Conservation (phyloP, 75 land plant species). For the Pinus taeda region DNA sequence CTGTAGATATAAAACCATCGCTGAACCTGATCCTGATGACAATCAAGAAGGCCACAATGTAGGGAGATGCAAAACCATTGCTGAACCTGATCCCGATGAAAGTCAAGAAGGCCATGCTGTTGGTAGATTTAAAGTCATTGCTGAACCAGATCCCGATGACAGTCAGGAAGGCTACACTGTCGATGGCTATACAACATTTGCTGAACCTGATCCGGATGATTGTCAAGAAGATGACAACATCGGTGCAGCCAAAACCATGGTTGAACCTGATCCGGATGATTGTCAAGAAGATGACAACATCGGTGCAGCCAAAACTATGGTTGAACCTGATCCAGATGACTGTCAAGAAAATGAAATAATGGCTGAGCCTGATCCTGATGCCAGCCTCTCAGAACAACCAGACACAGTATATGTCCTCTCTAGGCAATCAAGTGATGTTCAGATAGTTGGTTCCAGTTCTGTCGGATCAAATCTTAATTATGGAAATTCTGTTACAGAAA, state of each 20-base stretch:
- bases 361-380: neutral
- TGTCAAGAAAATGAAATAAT: conserved; percentile 2
- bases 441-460: too few relatives aligned
- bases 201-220: conserved; percentile 34
- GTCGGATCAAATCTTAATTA: too few relatives aligned
- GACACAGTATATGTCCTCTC: too few relatives aligned
- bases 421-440: too few relatives aligned
- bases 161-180: neutral
- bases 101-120: neutral
- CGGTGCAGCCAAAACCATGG: neutral
- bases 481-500: neutral
- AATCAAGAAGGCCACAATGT: neutral
- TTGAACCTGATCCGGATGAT: conserved; percentile 41
- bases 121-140: conserved; percentile 1
- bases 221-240: neutral
- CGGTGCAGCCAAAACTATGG: neutral
- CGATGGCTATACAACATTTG: neutral
- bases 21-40: conserved; percentile 34
- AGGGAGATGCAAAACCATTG: neutral
- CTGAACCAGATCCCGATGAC: conserved; percentile 51
- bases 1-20: neutral
- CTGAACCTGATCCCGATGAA: conserved; percentile 51
- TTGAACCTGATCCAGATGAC: conserved; percentile 42
- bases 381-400: too few relatives aligned
- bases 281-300: neutral